Evolutionary conservation across 805 yeast species (phyloP), one percentile per base, ranked within the genome.

Genomic region (Metschnikowia colocasiae): DNA sequence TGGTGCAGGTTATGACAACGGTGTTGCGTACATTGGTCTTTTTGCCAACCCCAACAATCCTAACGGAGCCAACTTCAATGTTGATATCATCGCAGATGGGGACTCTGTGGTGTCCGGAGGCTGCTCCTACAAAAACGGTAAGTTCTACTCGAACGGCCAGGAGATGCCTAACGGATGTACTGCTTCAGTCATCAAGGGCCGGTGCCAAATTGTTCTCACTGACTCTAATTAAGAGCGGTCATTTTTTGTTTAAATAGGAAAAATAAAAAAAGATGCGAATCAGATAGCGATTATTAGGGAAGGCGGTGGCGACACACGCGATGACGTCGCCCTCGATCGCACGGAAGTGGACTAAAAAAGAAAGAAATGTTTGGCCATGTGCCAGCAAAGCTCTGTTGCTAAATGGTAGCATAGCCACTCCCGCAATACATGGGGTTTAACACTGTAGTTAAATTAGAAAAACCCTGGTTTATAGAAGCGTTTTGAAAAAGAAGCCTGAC

Each of bases 41-140:
- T 88, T 90, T 71, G 97, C 97, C 71, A 92, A 92, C 76, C 96
- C 97, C 62, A 90, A 91, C 82, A 88, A 87, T 78, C 56, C 64
- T 19, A 65, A 76, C 18, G 73, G 91, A 47, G 76, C 80, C 52
- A 79, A 79, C 72, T 79, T 62, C 62, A 77, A 68, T 52, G 81
- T 79, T 48, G 75, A 74, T 60, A 91, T 94, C 62, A 90, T 79
- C 48, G 92, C 84, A 45, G 73, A 83, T 58, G 79, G 78, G 45
- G 84, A 80, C 51, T 81, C 81, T 47, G 71, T 81, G 44, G 71
- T 70, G 39, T 74, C 74, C 54, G 97, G 98, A 54, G 73, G 76
- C 40, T 92, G 98, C 75, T 68, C 68, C 45, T 92, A 91, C 75
- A 87, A 78, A 63, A 73, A 87, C 63, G 98, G 98, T 59, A 49